Evolutionary conservation across 495 filamentous ascomycete species (phyloP), one percentile per base, ranked within the genome.

Genomic region (Copromyces sp.): DNA sequence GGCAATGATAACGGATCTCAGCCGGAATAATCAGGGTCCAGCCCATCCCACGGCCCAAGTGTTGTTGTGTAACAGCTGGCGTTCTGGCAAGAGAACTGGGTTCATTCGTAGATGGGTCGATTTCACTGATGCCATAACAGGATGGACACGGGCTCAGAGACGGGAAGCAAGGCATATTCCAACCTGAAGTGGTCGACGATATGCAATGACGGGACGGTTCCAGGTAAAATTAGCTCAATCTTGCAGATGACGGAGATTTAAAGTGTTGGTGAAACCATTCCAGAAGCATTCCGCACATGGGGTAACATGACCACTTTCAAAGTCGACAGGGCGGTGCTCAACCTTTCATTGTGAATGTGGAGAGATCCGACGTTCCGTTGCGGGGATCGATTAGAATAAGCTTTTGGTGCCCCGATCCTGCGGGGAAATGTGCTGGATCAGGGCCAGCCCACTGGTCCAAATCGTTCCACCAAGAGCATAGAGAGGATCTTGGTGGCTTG

Each of bases 321-420:
- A 32, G 53, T 65, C 7, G 29, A 9, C 1, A 17, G 16, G 29
- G 53, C 53, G 53, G 14, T 65, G 29, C 53, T 65, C 53, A 61
- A 16, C 6, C 53, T 4, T 32, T 59, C 11, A 16, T 17, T 17
- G 24, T 61, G 53, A 35, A 12, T 4, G 1, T 17, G 14, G 53
- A 65, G 29, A 35, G 53, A 65, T 65, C 29, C 53, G 53, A 8
- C 53, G 35, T 59, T 37, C 53, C 14, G 53, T 45, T 37, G 39
- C 45, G 59, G 53, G 42, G n/a, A 68, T 41, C 73, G 69, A 71
- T 76, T 71, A n/a, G n/a, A n/a, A n/a, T n/a, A 77, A 78, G 77
- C 71, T 78, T 77, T 29, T 70, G 39, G 32, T 39, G 16, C 71
- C 68, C 72, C 59, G 69, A 17, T 45, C 44, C 59, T 70, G 69